Conservation (phyloP, 257 asterid species). For the Solanum peruvianum region DNA sequence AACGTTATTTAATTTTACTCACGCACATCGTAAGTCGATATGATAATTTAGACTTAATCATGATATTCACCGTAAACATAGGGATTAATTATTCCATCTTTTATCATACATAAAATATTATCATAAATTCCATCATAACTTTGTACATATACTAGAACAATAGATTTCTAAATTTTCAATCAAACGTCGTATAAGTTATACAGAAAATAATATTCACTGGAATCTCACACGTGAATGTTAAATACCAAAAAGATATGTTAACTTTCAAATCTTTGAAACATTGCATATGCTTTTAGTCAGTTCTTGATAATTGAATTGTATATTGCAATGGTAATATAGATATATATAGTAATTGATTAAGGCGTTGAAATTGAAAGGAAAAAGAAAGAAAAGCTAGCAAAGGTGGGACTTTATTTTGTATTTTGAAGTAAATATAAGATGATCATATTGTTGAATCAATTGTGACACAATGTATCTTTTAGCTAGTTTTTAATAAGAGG, state of each 20-base stretch:
- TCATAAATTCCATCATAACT: background rate
- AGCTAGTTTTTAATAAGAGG: background rate
- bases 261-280: background rate
- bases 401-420: background rate
- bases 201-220: too few species aligned
- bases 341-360: background rate
- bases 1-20: background rate
- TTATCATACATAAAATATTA: too few species aligned
- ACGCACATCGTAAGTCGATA: background rate
- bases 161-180: too few species aligned
- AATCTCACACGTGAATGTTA: background rate
- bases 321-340: background rate
- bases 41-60: background rate
- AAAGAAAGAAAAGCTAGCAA: background rate
- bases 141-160: background rate
- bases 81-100: background rate
- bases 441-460: background rate
- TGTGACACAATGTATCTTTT: background rate
- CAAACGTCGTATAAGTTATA: too few species aligned
- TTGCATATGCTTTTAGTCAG: background rate
- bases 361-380: background rate
- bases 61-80: background rate
- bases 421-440: background rate
- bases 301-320: background rate
- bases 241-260: background rate